Evolutionary conservation across 352 stramenopile species (phyloP).

Genomic region (Pythium grandisporangium): DNA sequence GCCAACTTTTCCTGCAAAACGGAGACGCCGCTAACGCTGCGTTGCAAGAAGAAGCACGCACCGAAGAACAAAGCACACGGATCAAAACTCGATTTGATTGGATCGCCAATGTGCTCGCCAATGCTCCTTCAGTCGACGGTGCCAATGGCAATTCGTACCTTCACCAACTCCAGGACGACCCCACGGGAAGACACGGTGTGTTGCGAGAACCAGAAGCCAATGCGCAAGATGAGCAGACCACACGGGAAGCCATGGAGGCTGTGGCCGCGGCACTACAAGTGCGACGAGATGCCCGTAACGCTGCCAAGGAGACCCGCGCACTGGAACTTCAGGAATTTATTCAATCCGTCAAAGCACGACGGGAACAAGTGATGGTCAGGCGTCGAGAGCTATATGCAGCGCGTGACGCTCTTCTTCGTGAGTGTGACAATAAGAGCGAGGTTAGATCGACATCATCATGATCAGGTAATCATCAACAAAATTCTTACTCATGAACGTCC

Average conservation of each 20-base stretch:
- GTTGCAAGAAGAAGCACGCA: slow-evolving; percentile 37
- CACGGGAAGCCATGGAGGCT: neutral
- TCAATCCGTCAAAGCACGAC: slow-evolving; percentile 6
- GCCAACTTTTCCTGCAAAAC: slow-evolving; percentile 38
- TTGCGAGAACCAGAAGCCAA: no score
- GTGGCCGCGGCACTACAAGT: slow-evolving; percentile 1
- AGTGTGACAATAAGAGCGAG: no score
- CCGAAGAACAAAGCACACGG: slow-evolving; percentile 21
- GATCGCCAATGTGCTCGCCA: no score
- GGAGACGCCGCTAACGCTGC: slow-evolving; percentile 21
- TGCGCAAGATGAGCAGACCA: no score
- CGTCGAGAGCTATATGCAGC: slow-evolving; percentile 3
- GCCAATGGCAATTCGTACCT: no score
- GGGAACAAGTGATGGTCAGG: slow-evolving; percentile 1
- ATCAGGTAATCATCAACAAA: no score
- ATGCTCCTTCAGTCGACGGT: no score
- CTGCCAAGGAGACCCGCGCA: slow-evolving; percentile 3
- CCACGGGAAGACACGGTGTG: no score
- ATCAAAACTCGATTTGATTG: no score
- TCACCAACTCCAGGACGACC: no score
- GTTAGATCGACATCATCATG: no score
- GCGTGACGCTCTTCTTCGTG: slow-evolving; percentile 3
- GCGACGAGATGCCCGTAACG: slow-evolving; percentile 5
- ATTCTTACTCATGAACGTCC: no score
- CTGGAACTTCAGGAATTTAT: slow-evolving; percentile 4